Evolutionary conservation across 768 basidiomycete species (phyloP), one percentile per base, ranked within the genome.

Genomic region (Lentinula detonsa): DNA sequence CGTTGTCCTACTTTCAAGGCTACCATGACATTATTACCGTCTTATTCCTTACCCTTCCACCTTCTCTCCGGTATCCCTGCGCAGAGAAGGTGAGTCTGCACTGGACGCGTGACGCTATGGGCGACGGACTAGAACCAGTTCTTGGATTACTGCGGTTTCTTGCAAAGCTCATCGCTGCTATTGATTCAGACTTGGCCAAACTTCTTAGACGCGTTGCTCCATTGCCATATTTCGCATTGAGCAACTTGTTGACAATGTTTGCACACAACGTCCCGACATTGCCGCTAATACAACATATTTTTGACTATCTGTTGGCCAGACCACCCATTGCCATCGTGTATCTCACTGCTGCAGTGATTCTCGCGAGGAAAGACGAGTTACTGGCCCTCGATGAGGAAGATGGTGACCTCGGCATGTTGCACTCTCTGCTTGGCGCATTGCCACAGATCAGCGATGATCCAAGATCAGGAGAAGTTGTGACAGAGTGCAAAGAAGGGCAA

Each of bases 11-110:
- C 72, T 96, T 95, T 66, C 92, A 94, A 75, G 95, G 95, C 49
- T 96, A 91, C 72, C 95, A 97, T 68, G 95, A 97, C 68, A 93
- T 98, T 46, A 79, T 93, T 21, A 90, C 92, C 0, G 93, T 97
- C 11, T 62, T 97, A 3, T 86, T 85, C 65, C 78, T 94, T 35
- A 92, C 90, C 0, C 74, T 93, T 5, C 88, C 89, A 2, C 71
- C 71, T 28, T 82, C 85, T 48, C 65, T 84, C 23, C 87, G 82
- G 48, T 70, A 87, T 0, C 71, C 73, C 3, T 86, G 83, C 52
- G 78, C 79, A 6, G 91, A 93, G 74, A 86, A 90, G 65, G 66
- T 94, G 37, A 92, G 90, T 67, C 71, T 94, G 37, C 85, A 91
- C 53, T 71, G 93, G 18, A 77, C 95, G 5, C 78, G 95, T 59